phyloP scores from a whole-genome alignment of 75 land plant species.

The Pseudotsuga menziesii region DNA sequence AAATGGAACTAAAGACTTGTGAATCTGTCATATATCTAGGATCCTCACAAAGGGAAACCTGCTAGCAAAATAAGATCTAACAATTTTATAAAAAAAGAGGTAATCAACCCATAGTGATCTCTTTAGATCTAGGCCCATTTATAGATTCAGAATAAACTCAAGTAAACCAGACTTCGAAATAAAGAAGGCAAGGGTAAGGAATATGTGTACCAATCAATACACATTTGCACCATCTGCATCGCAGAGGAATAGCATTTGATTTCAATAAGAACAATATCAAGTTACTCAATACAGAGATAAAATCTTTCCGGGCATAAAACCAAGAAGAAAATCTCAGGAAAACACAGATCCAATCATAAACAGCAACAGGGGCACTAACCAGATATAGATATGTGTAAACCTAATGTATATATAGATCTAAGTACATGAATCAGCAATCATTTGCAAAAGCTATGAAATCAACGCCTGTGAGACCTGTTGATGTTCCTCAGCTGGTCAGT shows the following conservation, averaged over 20 bases:
- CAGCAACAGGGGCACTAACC: not conserved
- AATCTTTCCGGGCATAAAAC: not conserved
- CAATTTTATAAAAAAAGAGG: no score
- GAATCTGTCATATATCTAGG: not conserved
- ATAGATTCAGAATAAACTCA: no score
- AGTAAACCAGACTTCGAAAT: no score
- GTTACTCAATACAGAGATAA: not conserved
- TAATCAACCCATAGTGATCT: no score
- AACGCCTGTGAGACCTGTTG: conserved; percentile 7
- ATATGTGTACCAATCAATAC: no score
- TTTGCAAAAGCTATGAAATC: not conserved
- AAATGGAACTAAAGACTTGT: not conserved
- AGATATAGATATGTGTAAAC: not conserved
- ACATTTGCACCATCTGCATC: no score
- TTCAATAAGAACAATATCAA: not conserved
- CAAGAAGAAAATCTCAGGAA: not conserved
- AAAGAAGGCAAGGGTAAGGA: no score
- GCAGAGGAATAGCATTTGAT: no score
- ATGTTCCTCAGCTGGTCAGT: conserved; percentile 9
- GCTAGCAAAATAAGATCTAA: not conserved
- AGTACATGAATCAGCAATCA: not conserved
- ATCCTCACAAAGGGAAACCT: not conserved
- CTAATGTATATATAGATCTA: not conserved
- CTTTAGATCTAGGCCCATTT: no score
- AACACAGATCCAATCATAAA: not conserved